These are phyloP conservation scores for Scenedesmus sp. DNA, from an alignment of 163 green algal species.

Conservation along the genomic window DNA sequence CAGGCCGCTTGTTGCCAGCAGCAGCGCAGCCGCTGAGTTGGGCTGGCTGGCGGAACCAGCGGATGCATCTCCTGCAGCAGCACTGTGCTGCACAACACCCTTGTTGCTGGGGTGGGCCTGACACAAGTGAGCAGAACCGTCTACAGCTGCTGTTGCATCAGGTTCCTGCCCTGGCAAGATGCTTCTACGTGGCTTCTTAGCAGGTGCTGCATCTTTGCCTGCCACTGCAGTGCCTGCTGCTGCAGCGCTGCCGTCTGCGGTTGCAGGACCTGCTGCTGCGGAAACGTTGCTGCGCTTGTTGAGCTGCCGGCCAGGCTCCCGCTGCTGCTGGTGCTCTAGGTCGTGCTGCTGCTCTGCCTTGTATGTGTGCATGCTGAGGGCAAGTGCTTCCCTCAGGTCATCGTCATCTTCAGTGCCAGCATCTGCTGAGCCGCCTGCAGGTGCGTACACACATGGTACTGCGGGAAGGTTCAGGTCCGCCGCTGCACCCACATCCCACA, in stretches of 20 bases:
- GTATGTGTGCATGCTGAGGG: constrained; percentile 41
- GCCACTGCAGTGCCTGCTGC: not conserved
- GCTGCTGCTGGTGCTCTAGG: not conserved
- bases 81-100: not conserved
- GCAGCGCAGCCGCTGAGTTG: not conserved
- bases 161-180: not conserved
- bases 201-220: not conserved
- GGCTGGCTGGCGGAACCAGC: not conserved
- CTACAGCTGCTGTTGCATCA: not conserved
- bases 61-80: not conserved
- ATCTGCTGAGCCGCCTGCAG: not conserved
- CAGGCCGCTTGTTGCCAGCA: not conserved
- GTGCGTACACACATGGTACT: no score
- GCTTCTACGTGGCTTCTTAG: constrained; percentile 31
- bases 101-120: not conserved
- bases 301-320: not conserved
- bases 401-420: not conserved
- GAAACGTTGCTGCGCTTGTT: constrained; percentile 23
- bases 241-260: not conserved
- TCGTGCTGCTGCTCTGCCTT: constrained; percentile 22
- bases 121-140: not conserved
- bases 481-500: no score
- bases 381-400: not conserved
- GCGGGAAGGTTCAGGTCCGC: no score
- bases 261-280: not conserved